These are phyloP conservation scores for Purshia tridentata DNA, from an alignment of 306 rosid species.

Conservation along the genomic window DNA sequence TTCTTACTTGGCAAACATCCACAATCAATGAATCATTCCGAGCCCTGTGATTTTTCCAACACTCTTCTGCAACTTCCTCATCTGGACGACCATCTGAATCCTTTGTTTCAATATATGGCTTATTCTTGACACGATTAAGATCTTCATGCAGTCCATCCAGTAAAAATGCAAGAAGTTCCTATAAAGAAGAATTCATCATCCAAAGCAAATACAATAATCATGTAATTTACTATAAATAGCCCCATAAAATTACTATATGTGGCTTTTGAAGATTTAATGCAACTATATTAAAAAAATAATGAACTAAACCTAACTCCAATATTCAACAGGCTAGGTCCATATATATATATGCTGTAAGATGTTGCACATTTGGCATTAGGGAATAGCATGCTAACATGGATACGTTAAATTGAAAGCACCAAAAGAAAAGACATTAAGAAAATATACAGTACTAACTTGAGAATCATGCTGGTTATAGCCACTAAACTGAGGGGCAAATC, in stretches of 20 bases:
- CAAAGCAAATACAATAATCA: conserved; percentile 26
- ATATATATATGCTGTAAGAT: no score
- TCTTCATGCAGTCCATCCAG: conserved; percentile 99
- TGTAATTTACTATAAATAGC: background rate
- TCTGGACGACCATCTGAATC: conserved; percentile 89
- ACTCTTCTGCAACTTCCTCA: conserved; percentile 88
- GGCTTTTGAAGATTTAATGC: background rate
- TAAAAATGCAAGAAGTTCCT: conserved; percentile 99
- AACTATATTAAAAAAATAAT: background rate
- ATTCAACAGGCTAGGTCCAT: background rate
- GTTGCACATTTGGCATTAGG: background rate
- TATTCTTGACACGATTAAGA: conserved; percentile 95
- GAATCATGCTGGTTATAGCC: conserved; percentile 99
- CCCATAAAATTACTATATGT: background rate
- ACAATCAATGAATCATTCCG: conserved; percentile 97
- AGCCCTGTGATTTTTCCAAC: conserved; percentile 96
- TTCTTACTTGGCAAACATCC: conserved; percentile 97
- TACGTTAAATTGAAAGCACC: conserved; percentile 5
- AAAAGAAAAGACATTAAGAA: conserved; percentile 17
- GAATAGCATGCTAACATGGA: background rate
- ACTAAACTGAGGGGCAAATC: conserved; percentile 99
- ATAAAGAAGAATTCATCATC: conserved; percentile 23
- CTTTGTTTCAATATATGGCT: conserved; percentile 97
- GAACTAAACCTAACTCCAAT: no score
- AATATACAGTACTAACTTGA: conserved; percentile 62